A percentile compares a stretch with the other conserved stretches of the same genome.
Evolutionary conservation across 768 basidiomycete species (phyloP).

Genomic region (Lentinula sp.): DNA sequence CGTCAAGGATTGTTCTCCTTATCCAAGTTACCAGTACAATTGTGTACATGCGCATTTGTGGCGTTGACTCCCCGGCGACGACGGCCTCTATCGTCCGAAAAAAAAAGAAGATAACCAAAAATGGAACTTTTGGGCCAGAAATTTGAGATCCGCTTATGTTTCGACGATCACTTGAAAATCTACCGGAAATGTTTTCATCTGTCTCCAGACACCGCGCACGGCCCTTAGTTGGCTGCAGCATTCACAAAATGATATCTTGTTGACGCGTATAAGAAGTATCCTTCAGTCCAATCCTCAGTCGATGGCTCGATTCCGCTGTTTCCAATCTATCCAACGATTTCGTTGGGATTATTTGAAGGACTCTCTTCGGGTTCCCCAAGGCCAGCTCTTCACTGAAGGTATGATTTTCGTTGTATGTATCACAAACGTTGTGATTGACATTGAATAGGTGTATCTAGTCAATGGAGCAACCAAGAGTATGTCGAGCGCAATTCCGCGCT

Average conservation of each 20-base stretch:
- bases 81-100: neutral
- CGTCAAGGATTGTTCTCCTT: neutral
- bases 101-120: neutral
- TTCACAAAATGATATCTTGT: constrained; percentile 1
- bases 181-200: neutral
- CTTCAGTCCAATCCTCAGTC: neutral
- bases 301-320: neutral
- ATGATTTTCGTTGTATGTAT: neutral
- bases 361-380: constrained; percentile 1
- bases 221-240: neutral
- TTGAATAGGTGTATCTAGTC: neutral
- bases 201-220: neutral
- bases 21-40: neutral
- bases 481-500: neutral
- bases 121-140: neutral
- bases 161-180: neutral
- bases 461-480: constrained; percentile 10
- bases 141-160: constrained; percentile 1
- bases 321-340: neutral
- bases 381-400: neutral
- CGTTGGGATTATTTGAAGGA: neutral
- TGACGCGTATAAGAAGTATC: neutral
- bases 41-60: neutral
- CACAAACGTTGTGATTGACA: neutral
- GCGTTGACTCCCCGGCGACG: neutral